phyloP scores from a whole-genome alignment of 352 stramenopile species.

The Thraustochytrium aureum region DNA sequence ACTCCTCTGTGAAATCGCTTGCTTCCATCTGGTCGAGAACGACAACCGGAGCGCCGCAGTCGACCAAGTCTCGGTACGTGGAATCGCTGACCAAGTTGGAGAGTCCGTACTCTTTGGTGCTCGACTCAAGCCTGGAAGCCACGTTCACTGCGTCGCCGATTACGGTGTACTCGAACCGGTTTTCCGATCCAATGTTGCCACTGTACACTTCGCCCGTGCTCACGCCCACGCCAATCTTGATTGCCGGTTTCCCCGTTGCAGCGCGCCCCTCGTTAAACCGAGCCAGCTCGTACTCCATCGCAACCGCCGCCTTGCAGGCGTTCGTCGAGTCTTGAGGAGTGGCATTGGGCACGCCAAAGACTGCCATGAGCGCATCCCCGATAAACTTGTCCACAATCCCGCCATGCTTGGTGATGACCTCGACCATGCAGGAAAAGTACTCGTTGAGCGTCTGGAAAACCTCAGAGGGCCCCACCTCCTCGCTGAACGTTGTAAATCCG shows the following conservation, averaged over 20 bases:
- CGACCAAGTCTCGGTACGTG: slow-evolving; percentile 23
- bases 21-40: neutral
- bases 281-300: slow-evolving; percentile 16
- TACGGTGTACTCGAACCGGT: slow-evolving; percentile 48
- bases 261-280: slow-evolving; percentile 19
- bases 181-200: slow-evolving; percentile 51
- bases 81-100: slow-evolving; percentile 14
- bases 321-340: neutral
- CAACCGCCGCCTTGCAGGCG: slow-evolving; percentile 13
- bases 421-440: slow-evolving; percentile 85
- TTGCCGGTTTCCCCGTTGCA: neutral
- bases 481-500: slow-evolving; percentile 85
- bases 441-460: slow-evolving; percentile 84
- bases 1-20: neutral
- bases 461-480: slow-evolving; percentile 73
- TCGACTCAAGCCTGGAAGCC: slow-evolving; percentile 33
- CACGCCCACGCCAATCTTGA: slow-evolving; percentile 47
- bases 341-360: slow-evolving; percentile 69
- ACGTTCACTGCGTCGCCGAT: slow-evolving; percentile 51
- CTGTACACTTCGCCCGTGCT: slow-evolving; percentile 51
- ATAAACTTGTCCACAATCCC: slow-evolving; percentile 93
- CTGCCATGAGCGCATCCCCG: slow-evolving; percentile 86
- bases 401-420: slow-evolving; percentile 83
- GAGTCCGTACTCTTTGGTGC: slow-evolving; percentile 39
- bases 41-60: neutral